Base-by-base conservation (phyloP, 2,329 filamentous ascomycete species). In the Zasmidium citrigriseum region DNA sequence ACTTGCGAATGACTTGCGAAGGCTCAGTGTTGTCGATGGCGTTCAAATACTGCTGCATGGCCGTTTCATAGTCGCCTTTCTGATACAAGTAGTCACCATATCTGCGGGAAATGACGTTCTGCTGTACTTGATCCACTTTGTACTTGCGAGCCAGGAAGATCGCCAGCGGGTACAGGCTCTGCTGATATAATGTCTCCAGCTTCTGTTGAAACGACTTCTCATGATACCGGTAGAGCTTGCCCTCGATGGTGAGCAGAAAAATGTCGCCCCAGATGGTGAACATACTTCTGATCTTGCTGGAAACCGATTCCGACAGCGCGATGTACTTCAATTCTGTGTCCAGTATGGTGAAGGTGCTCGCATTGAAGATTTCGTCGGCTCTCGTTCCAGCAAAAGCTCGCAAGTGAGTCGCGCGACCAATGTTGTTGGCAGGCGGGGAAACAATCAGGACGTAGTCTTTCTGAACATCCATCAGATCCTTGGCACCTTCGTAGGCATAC, bases 41-140 rank as follows among this genome's bases (percentile, higher is more conserved):
- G 67, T 91, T 89, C 62, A 99, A 86, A 71, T 99, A 99, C 73
- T 98, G 95, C 68, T 96, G 89, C 96, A 99, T 99, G n/a, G 96
- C 93, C 5, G 90, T 95, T 70, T 99, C 95, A 70, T 93, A 99
- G 70, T 97, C 93, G 3, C 90, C 91, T 70, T 96, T 96, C 64
- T 96, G 91, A 69, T 99, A 98, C 2, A 98, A 77, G 69, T 93
- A 90, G 72, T 99, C 95, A 12, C 93, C 95, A 73, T 96, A 98
- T 72, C 89, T 93, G 58, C 93, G 87, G 70, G 93, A 96, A 58
- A 99, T 99, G 58, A 90, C 81, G 68, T 96, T 97, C 68, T 96
- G 91, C 73, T 97, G 91, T 48, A 88, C 80, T 2, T 79, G 76
- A 72, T 93, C 90, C 68, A 97, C 83, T 1, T 91, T 90, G 10